Conservation (phyloP, 352 stramenopile genomes). For the Globisporangium rhizosaccharum region DNA sequence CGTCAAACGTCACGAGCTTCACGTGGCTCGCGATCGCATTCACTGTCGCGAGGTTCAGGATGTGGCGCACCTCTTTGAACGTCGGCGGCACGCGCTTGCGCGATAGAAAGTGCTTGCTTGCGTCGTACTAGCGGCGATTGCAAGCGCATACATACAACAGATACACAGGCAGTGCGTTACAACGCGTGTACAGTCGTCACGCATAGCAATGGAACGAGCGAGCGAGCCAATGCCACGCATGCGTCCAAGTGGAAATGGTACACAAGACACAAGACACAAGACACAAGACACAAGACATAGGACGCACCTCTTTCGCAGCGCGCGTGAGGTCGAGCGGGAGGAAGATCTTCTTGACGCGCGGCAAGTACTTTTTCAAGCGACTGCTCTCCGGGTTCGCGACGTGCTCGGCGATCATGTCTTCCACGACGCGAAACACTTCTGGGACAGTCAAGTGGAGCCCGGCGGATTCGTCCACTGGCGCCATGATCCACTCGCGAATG, state of each 20-base stretch:
- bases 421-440: slow-evolving; percentile 65
- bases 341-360: slow-evolving; percentile 64
- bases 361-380: slow-evolving; percentile 58
- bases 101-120: slow-evolving; percentile 60
- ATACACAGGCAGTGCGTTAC: neutral
- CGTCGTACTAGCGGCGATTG: slow-evolving; percentile 45
- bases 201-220: no score
- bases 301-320: slow-evolving; percentile 34
- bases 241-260: no score
- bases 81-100: slow-evolving; percentile 78
- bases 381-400: slow-evolving; percentile 31
- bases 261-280: no score
- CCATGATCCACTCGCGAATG: slow-evolving; percentile 82
- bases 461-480: slow-evolving; percentile 46
- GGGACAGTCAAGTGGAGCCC: slow-evolving; percentile 61
- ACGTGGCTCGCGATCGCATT: slow-evolving; percentile 65
- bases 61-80: slow-evolving; percentile 83
- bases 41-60: slow-evolving; percentile 77
- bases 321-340: slow-evolving; percentile 62
- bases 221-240: no score
- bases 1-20: slow-evolving; percentile 84
- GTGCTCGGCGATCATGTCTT: slow-evolving; percentile 76
- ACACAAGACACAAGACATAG: no score
- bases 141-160: neutral
- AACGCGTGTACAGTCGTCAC: no score